Base-by-base conservation (phyloP, 1,139 yeast species). In the Candida tropicalis region DNA sequence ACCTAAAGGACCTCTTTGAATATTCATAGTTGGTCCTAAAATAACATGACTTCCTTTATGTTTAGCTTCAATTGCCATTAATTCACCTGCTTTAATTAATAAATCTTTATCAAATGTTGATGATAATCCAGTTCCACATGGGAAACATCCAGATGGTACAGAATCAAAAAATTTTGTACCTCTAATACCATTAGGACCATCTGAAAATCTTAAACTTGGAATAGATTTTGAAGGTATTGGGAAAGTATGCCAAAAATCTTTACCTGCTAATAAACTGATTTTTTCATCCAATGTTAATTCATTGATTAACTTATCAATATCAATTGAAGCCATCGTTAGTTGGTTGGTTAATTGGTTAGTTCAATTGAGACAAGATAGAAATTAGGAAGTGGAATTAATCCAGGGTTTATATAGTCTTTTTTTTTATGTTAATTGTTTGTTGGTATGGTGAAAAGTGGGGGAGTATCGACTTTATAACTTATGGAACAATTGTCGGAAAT, bases 161-260 rank as follows among this genome's bases (percentile, higher is more conserved):
- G 63, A 55, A 46, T 65, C 55, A 53, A 65, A 62, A 40, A 62
- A 60, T 27, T 55, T 58, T n/a, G 68, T 62, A 10, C 71, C 71
- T 44, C 70, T 53, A 27, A 63, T 51, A 26, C 71, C 70, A 50
- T 66, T 66, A 31, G 71, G 71, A 5, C 70, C 71, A 49, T 66
- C 70, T 20, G 63, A 58, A 20, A 62, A 59, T 33, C 68, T 55
- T 10, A 63, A 49, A 15, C 57, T 50, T 44, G 57, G 68, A 33
- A 80, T 62, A 26, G 62, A 61, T 41, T 77, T 61, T 45, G 82
- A 61, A 39, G 67, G 70, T 17, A 81, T 60, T 2, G 75, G 62
- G 31, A 57, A 59, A 1, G 86, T 79, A 55, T 77, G 82, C 85
- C 86, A 81, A 55, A 66, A 66, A 56, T 78, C 81, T 44, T 62